Evolutionary conservation across 768 basidiomycete genomes (phyloP).

Genomic region (Saitozyma sp.): DNA sequence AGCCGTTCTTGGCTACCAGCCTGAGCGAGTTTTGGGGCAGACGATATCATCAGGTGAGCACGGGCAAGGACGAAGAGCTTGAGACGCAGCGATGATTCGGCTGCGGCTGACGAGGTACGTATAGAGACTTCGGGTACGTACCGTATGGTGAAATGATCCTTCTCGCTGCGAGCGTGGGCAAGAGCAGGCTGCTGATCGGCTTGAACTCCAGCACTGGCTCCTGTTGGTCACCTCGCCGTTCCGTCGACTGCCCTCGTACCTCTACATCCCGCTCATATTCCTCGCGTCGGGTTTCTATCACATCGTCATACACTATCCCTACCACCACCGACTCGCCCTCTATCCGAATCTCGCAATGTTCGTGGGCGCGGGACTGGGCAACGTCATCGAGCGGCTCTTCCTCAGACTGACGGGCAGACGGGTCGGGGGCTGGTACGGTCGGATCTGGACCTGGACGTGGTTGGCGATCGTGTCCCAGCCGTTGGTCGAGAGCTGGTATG

Average conservation of each 20-base stretch:
- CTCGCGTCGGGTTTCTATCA: constrained; percentile 15
- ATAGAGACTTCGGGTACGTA: constrained; percentile 5
- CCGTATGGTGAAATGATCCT: no score
- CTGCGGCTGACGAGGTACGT: constrained; percentile 1
- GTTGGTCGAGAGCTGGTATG: constrained; percentile 6
- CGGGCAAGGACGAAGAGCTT: no score
- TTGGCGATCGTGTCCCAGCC: neutral
- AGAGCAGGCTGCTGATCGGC: neutral
- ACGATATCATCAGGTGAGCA: constrained; percentile 14
- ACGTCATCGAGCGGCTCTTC: constrained; percentile 3
- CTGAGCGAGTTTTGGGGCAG: constrained; percentile 18
- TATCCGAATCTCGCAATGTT: constrained; percentile 4
- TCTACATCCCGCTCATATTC: constrained; percentile 15
- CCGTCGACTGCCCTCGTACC: constrained; percentile 1
- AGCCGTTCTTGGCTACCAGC: constrained; percentile 10
- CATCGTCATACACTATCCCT: constrained; percentile 11
- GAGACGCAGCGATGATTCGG: neutral
- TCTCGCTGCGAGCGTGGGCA: neutral
- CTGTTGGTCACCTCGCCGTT: constrained; percentile 4
- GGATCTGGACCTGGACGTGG: constrained; percentile 11
- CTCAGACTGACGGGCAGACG: constrained; percentile 2
- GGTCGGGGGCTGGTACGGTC: constrained; percentile 6
- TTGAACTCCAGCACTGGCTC: constrained; percentile 7
- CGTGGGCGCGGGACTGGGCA: constrained; percentile 5
- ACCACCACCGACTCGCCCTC: constrained; percentile 5